These are phyloP conservation scores for Ustilago cynodontis DNA, from an alignment of 1,284 basidiomycete genomes.

Conservation along the genomic window DNA sequence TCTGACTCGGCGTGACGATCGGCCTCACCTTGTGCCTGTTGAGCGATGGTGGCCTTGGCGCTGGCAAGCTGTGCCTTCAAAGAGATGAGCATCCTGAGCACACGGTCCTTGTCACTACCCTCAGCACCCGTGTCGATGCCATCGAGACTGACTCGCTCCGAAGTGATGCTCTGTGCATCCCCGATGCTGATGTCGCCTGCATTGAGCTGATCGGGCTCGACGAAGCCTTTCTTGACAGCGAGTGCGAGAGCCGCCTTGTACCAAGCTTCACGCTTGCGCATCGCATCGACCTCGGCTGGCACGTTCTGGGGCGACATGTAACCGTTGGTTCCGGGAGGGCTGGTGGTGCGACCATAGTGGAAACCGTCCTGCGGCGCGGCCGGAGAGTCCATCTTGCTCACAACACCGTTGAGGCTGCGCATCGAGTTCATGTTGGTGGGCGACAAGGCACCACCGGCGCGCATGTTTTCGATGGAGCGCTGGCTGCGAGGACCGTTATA, in stretches of 20 bases:
- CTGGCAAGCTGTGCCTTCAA: slow-evolving; percentile 90
- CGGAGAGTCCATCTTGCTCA: slow-evolving; percentile 54
- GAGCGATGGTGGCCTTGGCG: slow-evolving; percentile 81
- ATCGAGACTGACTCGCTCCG: slow-evolving; percentile 51
- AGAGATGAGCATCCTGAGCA: slow-evolving; percentile 81
- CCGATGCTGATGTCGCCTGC: slow-evolving; percentile 45
- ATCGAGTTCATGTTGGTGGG: slow-evolving; percentile 48
- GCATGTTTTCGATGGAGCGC: slow-evolving; percentile 61
- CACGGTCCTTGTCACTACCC: slow-evolving; percentile 72
- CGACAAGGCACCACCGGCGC: slow-evolving; percentile 47
- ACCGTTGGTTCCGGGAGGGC: slow-evolving; percentile 39
- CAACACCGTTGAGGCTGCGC: slow-evolving; percentile 55
- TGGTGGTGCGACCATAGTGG: slow-evolving; percentile 56
- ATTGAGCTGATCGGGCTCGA: slow-evolving; percentile 74
- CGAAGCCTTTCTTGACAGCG: slow-evolving; percentile 84
- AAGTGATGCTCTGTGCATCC: slow-evolving; percentile 38
- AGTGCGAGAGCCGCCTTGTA: slow-evolving; percentile 84
- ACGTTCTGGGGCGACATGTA: slow-evolving; percentile 43
- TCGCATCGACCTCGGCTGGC: slow-evolving; percentile 78
- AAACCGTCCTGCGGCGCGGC: slow-evolving; percentile 57
- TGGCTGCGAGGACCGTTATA: slow-evolving; percentile 59
- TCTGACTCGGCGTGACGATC: slow-evolving; percentile 85
- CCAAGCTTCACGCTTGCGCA: slow-evolving; percentile 85
- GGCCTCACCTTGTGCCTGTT: slow-evolving; percentile 81
- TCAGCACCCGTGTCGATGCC: slow-evolving; percentile 71